Conservation (phyloP, 441 rosid genomes). For the Pelargonium cotyledonis region DNA sequence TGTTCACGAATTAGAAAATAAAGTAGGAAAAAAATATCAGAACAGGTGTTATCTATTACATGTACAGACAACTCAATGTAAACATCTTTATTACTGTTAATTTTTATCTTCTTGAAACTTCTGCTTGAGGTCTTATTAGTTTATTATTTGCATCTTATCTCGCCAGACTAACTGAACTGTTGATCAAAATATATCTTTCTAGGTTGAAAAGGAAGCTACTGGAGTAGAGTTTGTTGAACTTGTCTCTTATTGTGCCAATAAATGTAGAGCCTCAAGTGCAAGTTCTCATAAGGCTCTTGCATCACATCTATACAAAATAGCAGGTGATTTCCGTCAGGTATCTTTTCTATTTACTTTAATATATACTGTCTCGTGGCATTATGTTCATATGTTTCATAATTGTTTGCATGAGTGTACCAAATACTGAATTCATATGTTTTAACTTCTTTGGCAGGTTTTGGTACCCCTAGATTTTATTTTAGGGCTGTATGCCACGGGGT, state of each 20-base stretch:
- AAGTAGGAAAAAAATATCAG: neutral
- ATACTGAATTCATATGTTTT: slow-evolving; percentile 17
- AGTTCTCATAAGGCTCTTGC: slow-evolving; percentile 42
- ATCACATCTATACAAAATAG: slow-evolving; percentile 39
- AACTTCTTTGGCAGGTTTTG: slow-evolving; percentile 47
- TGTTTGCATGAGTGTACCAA: slow-evolving; percentile 19
- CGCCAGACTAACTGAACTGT: slow-evolving; percentile 2
- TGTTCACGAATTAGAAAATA: neutral
- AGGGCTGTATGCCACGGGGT: slow-evolving; percentile 63
- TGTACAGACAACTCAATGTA: neutral
- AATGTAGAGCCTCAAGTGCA: slow-evolving; percentile 42
- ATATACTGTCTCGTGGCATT: slow-evolving; percentile 9
- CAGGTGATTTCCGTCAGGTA: slow-evolving; percentile 49
- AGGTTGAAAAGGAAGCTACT: slow-evolving; percentile 45
- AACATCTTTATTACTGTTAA: neutral
- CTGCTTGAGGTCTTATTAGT: slow-evolving; percentile 1
- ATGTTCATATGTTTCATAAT: slow-evolving; percentile 13
- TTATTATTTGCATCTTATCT: neutral
- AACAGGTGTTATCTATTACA: neutral
- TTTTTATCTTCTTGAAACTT: neutral
- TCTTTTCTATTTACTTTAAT: slow-evolving; percentile 22
- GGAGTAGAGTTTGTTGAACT: slow-evolving; percentile 52
- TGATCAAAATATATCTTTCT: slow-evolving; percentile 20
- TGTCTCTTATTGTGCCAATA: slow-evolving; percentile 62
- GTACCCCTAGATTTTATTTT: slow-evolving; percentile 47